phyloP scores from a whole-genome alignment of 768 basidiomycete genomes.

The Tulasnella sp. region DNA sequence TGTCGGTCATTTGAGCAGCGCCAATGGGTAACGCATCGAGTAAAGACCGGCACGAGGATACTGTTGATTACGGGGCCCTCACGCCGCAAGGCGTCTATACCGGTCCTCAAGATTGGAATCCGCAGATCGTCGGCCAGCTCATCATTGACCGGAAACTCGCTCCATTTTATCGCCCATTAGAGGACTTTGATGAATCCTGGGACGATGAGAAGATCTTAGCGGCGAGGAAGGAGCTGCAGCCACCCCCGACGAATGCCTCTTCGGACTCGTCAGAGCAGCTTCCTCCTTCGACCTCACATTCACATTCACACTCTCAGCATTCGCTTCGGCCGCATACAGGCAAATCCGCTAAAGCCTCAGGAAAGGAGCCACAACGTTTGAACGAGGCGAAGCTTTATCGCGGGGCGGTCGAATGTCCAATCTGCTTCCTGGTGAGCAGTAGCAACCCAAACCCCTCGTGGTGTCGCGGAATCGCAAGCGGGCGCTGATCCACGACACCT shows the following conservation, averaged over 20 bases:
- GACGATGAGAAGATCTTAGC: conserved; percentile 78
- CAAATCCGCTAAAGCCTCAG: conserved; percentile 11
- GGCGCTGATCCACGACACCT: not conserved
- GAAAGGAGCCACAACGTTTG: conserved; percentile 52
- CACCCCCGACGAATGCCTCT: conserved; percentile 25
- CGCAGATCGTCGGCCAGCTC: conserved; percentile 71
- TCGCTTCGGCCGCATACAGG: not conserved
- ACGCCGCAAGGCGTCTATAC: conserved; percentile 78
- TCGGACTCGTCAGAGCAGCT: not conserved
- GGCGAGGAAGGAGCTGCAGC: conserved; percentile 57
- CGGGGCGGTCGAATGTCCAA: conserved; percentile 88
- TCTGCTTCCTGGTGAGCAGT: conserved; percentile 82
- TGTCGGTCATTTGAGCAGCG: no score
- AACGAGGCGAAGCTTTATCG: conserved; percentile 75
- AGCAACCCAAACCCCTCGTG: not conserved
- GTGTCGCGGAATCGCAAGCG: no score
- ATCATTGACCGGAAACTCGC: conserved; percentile 82
- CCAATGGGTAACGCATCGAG: conserved; percentile 76
- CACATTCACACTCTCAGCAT: not conserved
- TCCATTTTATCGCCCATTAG: conserved; percentile 92
- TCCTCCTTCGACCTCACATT: conserved; percentile 7
- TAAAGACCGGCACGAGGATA: conserved; percentile 63
- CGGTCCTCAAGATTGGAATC: conserved; percentile 80
- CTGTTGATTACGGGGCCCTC: conserved; percentile 73
- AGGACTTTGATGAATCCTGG: conserved; percentile 86